Evolutionary conservation across 306 rosid genomes (phyloP), one percentile per base, ranked within the genome.

Genomic region (Lotus japonicus): DNA sequence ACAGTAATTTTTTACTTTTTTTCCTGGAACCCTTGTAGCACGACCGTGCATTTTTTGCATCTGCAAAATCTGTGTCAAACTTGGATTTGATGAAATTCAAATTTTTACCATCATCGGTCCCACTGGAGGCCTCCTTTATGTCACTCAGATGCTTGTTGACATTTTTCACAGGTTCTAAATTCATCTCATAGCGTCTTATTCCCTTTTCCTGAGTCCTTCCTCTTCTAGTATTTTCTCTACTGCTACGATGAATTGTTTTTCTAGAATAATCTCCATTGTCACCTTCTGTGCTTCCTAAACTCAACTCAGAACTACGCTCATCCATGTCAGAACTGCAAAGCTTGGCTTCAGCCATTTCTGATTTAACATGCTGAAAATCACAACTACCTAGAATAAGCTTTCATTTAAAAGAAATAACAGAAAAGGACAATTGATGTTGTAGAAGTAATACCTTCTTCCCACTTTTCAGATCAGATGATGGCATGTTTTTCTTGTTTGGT

Each of bases 241-340:
- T 56, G 54, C 67, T 77, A 57, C 48, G 61, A 73, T 70, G 72
- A 64, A 63, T 54, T 59, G 58, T 49, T 66, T 64, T 80, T 77
- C 72, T 61, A 51, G 75, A 82, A 82, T 77, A 75, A 57, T 71
- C 83, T 17, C 72, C 86, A 69, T 84, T 83, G 73, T 77, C 85
- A 15, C 86, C 85, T 77, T 82, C 87, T 45, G 84, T 84, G 79
- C 89, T 88, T 50, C 94, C 91, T 74, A 89, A 77, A 80, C 94
- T 92, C 67, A 88, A 75, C 74, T 90, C 92, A 55, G 89, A 76
- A 75, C 89, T 84, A 65, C 80, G 85, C 43, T 74, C 86, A 50
- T 84, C 86, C 84, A 90, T 39, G 70, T 76, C 79, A 73, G 85
- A 38, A 78, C 73, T 52, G 59, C 45, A 58, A 67, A 75, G 74